Base-by-base conservation (phyloP, 2,329 filamentous ascomycete genomes). In the Xylariaceae sp. region DNA sequence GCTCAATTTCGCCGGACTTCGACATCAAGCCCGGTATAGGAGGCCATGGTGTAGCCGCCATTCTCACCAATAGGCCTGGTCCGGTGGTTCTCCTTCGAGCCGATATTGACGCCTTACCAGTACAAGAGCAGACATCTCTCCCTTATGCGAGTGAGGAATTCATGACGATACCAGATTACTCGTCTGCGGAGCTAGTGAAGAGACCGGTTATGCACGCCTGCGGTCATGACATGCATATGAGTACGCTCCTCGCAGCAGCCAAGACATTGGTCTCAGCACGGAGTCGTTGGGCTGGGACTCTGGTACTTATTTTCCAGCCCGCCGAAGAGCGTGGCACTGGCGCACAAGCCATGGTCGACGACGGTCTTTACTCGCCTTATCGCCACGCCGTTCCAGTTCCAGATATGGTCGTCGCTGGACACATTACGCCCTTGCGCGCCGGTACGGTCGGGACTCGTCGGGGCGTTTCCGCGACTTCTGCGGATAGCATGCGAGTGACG, bases 141-240 rank as follows among this genome's bases (percentile, higher is more conserved):
- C 66, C 71, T 6, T 80, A 80, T 58, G 70, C 75, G 5, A 78
- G 75, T 59, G 70, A 55, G 58, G 54, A 64, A 59, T 48, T 51
- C 10, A 72, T 73, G 62, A 14, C 38, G 13, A 17, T 39, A 5
- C 36, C 36, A 10, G 36, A 13, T 5, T 39, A 13, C 10, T 39
- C 36, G 13, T 39, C 36, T 17, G 6, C 40, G n/a, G 73, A 79
- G 9, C 80, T 80, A 0, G 63, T 71, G 0, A 69, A 74, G 48
- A 76, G 77, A 47, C 78, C 80, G 0, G 79, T 84, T 0, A 87
- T 88, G 84, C 85, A 88, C 65, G 84, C 83, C 18, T 88, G 84
- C 63, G 85, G 84, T 0, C 84, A 88, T 60, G 83, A 86, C 58
- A 81, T 85, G 71, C 84, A 88, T 62, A 79, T 87, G 22, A 75